These are phyloP conservation scores for Setaria viridis DNA, from an alignment of 202 grass and related monocot species.

Conservation along the genomic window DNA sequence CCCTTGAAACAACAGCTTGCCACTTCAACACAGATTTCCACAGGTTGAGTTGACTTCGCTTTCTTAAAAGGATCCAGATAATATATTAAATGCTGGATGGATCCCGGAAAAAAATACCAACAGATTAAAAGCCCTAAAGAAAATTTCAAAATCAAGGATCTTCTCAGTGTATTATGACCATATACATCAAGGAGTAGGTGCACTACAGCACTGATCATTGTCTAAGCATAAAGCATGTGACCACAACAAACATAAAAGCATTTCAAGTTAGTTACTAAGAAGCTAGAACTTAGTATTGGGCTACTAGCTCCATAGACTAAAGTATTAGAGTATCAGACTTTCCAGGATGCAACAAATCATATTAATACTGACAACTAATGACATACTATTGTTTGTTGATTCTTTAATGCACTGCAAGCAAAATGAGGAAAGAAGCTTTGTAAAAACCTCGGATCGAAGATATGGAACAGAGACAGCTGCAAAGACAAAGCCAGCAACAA, in stretches of 20 bases:
- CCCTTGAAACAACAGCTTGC: neutral
- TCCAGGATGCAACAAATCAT: slow-evolving; percentile 28
- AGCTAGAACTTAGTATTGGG: neutral
- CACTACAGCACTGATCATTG: neutral
- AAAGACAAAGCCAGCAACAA: slow-evolving; percentile 98
- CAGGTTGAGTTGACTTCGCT: neutral
- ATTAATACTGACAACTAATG: slow-evolving; percentile 12
- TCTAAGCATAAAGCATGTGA: neutral
- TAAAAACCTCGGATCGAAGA: slow-evolving; percentile 91
- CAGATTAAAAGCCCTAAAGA: neutral
- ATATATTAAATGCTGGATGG: slow-evolving; percentile 12
- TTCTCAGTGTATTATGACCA: neutral
- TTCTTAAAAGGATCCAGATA: slow-evolving; percentile 2
- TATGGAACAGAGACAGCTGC: slow-evolving; percentile 90
- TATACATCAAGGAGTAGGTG: neutral
- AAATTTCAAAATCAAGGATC: slow-evolving; percentile 26
- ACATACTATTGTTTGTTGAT: slow-evolving; percentile 20
- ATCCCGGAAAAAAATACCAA: neutral
- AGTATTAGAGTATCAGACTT: neutral
- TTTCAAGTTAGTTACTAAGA: neutral
- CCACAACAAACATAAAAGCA: neutral
- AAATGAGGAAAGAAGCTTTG: slow-evolving; percentile 20
- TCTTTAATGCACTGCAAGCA: slow-evolving; percentile 28
- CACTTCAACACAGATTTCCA: slow-evolving; percentile 1
- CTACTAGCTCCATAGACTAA: neutral